Percentiles rank a stretch among this genome's conserved stretches.
phyloP scores from a whole-genome alignment of 179 eudicot species.

The Corrigiola litoralis region DNA sequence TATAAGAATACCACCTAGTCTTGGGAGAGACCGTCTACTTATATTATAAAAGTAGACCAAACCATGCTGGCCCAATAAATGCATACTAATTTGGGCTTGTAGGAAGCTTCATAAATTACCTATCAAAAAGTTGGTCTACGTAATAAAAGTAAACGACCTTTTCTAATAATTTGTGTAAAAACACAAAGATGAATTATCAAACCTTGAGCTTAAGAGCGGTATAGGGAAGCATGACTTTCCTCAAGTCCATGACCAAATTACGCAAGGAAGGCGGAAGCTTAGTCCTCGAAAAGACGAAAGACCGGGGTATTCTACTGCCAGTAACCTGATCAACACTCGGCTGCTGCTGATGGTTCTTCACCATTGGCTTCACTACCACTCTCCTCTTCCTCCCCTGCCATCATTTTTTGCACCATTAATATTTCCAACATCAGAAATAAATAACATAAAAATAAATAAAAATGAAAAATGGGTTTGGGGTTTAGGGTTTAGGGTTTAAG shows the following conservation, averaged over 20 bases:
- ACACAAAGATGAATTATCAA: background rate
- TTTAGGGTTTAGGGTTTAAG: background rate
- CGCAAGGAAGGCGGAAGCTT: constrained; percentile 60
- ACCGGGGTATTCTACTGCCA: constrained; percentile 88
- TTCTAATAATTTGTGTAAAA: no score
- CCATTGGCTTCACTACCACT: constrained; percentile 36
- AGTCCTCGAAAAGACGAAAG: constrained; percentile 74
- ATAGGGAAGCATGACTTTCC: constrained; percentile 86
- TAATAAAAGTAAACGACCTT: background rate
- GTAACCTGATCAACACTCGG: constrained; percentile 78
- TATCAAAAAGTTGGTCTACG: background rate
- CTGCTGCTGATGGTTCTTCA: constrained; percentile 39
- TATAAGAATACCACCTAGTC: no score
- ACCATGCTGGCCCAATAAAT: no score
- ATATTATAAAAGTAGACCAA: no score
- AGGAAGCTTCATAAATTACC: no score
- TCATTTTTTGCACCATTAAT: background rate
- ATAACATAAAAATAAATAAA: background rate
- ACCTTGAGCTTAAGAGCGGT: constrained; percentile 96
- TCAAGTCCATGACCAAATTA: constrained; percentile 71
- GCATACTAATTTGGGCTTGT: no score
- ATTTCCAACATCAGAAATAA: background rate
- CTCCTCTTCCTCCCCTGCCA: constrained; percentile 38
- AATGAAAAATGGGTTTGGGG: background rate
- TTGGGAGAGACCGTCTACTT: no score